Conservation (phyloP, 257 asterid genomes). For the Solanum ahanhuiri region DNA sequence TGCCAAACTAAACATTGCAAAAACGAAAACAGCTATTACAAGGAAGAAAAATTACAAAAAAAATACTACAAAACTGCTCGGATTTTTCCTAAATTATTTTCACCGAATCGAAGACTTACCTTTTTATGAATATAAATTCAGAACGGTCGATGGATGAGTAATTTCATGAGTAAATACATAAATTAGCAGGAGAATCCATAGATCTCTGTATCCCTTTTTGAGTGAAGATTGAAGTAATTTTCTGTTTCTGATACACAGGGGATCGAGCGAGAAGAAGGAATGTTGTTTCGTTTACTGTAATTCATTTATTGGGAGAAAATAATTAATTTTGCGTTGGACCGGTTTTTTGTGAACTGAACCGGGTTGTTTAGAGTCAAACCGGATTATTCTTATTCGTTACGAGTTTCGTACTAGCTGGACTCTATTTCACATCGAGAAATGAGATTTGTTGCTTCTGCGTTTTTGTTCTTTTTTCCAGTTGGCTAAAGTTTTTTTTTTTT, state of each 20-base stretch:
- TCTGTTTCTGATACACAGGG: constrained; percentile 11
- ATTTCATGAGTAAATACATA: constrained; percentile 14
- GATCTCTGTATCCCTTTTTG: constrained; percentile 16
- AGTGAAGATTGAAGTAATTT: constrained; percentile 4
- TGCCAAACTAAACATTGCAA: constrained; percentile 20
- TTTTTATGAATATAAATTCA: constrained; percentile 18
- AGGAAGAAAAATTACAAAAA: background rate
- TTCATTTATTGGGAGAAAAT: background rate
- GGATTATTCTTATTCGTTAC: background rate
- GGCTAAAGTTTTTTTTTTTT: background rate
- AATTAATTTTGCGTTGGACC: background rate
- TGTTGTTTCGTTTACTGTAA: background rate
- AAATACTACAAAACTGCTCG: background rate
- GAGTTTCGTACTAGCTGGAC: background rate
- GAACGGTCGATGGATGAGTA: constrained; percentile 3
- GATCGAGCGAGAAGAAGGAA: constrained; percentile 27
- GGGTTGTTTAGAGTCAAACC: background rate
- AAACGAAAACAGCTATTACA: background rate
- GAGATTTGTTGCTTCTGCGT: background rate
- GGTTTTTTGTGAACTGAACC: constrained; percentile 4
- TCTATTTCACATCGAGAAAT: background rate
- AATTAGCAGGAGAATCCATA: constrained; percentile 4
- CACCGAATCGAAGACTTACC: constrained; percentile 5
- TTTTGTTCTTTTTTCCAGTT: background rate
- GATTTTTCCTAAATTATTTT: background rate